Conservation (phyloP, 148 eudicot species). For the Rhododendron griersonianum region DNA sequence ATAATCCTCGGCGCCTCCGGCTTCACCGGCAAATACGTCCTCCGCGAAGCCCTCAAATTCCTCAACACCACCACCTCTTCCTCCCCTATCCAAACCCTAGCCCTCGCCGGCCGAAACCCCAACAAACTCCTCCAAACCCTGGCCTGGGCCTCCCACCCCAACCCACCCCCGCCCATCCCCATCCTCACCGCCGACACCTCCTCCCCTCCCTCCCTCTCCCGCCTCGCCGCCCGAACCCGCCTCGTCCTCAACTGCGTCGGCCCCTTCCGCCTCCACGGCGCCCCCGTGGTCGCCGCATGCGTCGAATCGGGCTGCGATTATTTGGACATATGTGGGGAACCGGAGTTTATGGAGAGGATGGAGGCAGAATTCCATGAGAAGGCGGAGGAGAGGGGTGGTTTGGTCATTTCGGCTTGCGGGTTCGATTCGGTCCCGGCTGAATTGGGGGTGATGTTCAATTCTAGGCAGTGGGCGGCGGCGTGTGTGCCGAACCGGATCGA, state of each 20-base stretch:
- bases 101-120: slow-evolving; percentile 71
- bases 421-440: slow-evolving; percentile 91
- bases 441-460: slow-evolving; percentile 57
- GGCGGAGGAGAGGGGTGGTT: slow-evolving; percentile 50
- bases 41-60: slow-evolving; percentile 69
- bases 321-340: slow-evolving; percentile 79
- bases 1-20: slow-evolving; percentile 85
- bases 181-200: slow-evolving; percentile 56
- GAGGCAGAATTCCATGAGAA: slow-evolving; percentile 46
- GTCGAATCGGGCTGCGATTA: slow-evolving; percentile 63
- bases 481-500: slow-evolving; percentile 44
- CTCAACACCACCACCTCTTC: slow-evolving; percentile 31
- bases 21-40: slow-evolving; percentile 86
- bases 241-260: slow-evolving; percentile 81
- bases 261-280: slow-evolving; percentile 65
- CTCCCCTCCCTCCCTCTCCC: slow-evolving; percentile 37
- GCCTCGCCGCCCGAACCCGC: slow-evolving; percentile 35
- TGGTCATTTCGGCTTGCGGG: slow-evolving; percentile 86
- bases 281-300: slow-evolving; percentile 63
- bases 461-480: slow-evolving; percentile 46
- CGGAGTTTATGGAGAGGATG: slow-evolving; percentile 84
- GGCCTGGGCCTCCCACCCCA: slow-evolving; percentile 54
- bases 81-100: slow-evolving; percentile 58
- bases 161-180: slow-evolving; percentile 43
- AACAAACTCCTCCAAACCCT: slow-evolving; percentile 42